Conservation (phyloP, 768 basidiomycete genomes). For the Xerocomus spinulosus region DNA sequence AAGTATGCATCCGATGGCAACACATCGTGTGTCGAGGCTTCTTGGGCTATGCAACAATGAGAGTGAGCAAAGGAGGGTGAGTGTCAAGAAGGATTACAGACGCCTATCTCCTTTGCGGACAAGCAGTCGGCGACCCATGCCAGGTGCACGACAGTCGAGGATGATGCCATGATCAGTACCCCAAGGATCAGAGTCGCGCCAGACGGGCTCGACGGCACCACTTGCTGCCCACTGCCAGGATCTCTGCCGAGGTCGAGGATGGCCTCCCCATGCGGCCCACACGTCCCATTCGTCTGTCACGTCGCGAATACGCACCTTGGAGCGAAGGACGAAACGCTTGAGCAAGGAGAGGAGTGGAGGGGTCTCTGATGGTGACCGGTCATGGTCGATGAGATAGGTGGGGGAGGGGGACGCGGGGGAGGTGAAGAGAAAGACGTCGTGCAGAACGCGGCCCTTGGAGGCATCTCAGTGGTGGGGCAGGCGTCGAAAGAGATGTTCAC, state of each 20-base stretch:
- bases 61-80: not conserved
- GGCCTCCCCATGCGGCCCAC: conserved; percentile 76
- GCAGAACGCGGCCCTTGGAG: conserved; percentile 77
- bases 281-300: conserved; percentile 74
- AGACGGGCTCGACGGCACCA: conserved; percentile 73
- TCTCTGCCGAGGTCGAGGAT: conserved; percentile 36
- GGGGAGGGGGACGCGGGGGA: conserved; percentile 40
- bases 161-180: conserved; percentile 49
- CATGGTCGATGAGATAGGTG: conserved; percentile 69
- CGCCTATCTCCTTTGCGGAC: conserved; percentile 67
- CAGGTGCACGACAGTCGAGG: conserved; percentile 62
- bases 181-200: conserved; percentile 51
- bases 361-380: conserved; percentile 56
- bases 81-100: conserved; percentile 41
- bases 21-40: conserved; percentile 52
- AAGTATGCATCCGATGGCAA: conserved; percentile 55
- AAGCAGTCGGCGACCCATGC: conserved; percentile 75
- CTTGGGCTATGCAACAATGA: conserved; percentile 40
- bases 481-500: conserved; percentile 33
- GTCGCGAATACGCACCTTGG: conserved; percentile 81
- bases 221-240: conserved; percentile 60
- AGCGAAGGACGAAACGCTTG: conserved; percentile 81
- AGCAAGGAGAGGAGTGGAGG: conserved; percentile 63
- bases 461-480: not conserved
- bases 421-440: conserved; percentile 85